Evolutionary conservation across 2,329 filamentous ascomycete genomes (phyloP).

Genomic region (Cladosporium sp.): DNA sequence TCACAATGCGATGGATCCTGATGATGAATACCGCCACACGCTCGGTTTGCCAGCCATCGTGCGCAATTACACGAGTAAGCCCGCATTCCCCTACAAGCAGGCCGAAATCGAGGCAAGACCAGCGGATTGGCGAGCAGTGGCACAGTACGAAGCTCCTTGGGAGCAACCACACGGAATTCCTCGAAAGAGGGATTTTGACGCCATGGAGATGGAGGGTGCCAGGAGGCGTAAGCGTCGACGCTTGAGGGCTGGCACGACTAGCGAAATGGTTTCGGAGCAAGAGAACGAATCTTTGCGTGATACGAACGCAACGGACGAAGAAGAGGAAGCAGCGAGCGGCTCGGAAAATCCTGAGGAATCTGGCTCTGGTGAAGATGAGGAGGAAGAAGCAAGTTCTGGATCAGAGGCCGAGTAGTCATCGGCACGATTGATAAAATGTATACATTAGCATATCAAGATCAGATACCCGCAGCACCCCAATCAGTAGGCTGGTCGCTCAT

Average conservation of each 20-base stretch:
- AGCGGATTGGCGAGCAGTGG: slow-evolving; percentile 50
- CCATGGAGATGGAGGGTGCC: slow-evolving; percentile 24
- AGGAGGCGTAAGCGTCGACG: slow-evolving; percentile 14
- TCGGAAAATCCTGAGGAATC: not conserved
- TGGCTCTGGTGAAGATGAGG: not conserved
- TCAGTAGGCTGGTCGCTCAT: slow-evolving; percentile 46
- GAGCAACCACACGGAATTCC: slow-evolving; percentile 38
- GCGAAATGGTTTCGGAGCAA: not conserved
- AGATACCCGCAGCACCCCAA: slow-evolving; percentile 34
- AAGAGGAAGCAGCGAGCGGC: not conserved
- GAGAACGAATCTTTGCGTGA: not conserved
- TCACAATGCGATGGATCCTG: slow-evolving; percentile 47
- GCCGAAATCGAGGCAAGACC: slow-evolving; percentile 36
- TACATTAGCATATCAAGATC: not conserved
- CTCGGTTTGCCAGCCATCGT: slow-evolving; percentile 40
- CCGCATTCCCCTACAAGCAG: not conserved
- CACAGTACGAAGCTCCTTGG: slow-evolving; percentile 54
- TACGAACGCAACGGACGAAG: not conserved
- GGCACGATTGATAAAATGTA: not conserved
- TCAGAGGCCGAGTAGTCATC: not conserved
- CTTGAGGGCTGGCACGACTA: not conserved
- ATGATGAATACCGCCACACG: slow-evolving; percentile 48
- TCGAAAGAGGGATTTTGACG: slow-evolving; percentile 20
- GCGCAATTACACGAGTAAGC: slow-evolving; percentile 37
- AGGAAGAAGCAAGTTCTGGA: not conserved